These are phyloP conservation scores for Priceomyces fermenticarens DNA, from an alignment of 805 yeast genomes.

Conservation along the genomic window DNA sequence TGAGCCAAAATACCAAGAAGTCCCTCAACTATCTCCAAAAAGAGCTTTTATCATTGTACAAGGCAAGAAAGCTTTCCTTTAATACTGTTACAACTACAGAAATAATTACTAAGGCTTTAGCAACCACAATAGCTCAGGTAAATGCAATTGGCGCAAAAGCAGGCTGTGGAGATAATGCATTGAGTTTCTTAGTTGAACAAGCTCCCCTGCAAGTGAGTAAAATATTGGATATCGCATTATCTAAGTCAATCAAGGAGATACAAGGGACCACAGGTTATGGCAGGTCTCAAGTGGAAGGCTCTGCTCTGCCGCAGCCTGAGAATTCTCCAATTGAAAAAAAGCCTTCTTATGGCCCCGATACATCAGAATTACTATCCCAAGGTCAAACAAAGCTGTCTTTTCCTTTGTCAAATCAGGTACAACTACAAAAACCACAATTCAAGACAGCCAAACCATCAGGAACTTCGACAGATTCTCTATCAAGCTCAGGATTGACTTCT, in stretches of 20 bases:
- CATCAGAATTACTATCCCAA: too few relatives aligned
- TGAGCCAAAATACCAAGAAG: conserved; percentile 62
- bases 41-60: conserved; percentile 76
- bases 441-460: conserved; percentile 22
- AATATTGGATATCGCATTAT: conserved; percentile 75
- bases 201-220: conserved; percentile 79
- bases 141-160: conserved; percentile 84
- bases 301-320: too few relatives aligned
- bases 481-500: conserved; percentile 17
- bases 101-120: conserved; percentile 84
- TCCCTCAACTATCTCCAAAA: conserved; percentile 83
- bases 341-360: too few relatives aligned
- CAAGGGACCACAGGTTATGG: conserved; percentile 17
- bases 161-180: conserved; percentile 75
- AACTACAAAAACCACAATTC: conserved; percentile 21
- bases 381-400: too few relatives aligned
- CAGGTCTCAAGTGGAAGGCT: too few relatives aligned
- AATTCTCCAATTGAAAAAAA: background rate
- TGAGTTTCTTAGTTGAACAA: conserved; percentile 72
- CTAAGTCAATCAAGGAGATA: conserved; percentile 62
- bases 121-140: conserved; percentile 89
- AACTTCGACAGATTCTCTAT: conserved; percentile 14
- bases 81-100: conserved; percentile 82
- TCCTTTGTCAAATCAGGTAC: background rate
- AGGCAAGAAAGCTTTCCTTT: conserved; percentile 65